Evolutionary conservation across 2,329 filamentous ascomycete genomes (phyloP), one percentile per base, ranked within the genome.

Genomic region (Epichloe sibirici): DNA sequence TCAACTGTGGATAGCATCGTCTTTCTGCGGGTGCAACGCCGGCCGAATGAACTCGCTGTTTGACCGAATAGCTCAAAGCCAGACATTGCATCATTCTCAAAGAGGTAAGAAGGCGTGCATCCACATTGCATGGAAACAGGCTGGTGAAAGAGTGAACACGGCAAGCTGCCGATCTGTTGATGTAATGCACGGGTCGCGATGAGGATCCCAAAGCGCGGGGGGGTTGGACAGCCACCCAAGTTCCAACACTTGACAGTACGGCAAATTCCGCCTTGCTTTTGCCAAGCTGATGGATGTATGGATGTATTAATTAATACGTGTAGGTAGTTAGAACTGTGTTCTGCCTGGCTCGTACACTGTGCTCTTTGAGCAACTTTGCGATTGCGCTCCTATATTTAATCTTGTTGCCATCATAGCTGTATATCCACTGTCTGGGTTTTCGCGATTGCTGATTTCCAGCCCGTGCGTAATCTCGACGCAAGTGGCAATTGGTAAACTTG

Each of bases 51-150:
- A 12, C 6, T 39, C 8, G 5, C 46, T 8, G 8, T 6, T 43
- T 34, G 39, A 45, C 4, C 13, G 11, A 40, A 40, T 12, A 48
- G 13, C 12, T 38, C 21, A 5, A 13, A 45, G 45, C 31, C 21
- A 45, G 42, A 43, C 34, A 42, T 53, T 40, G 49, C 47, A 46
- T 53, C 51, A 53, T 53, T 17, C 21, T 44, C 21, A 43, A 39
- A 25, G 7, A 21, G 42, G 21, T 23, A 51, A 23, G 43, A 34
- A 39, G 34, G 43, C 42, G 39, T 45, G 42, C 34, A 40, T 43
- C 38, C 40, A 25, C 42, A 51, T 8, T 39, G n/a, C 15, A 12
- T 25, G 13, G 15, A 48, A 38, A 37, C 31, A 25, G 23, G 45
- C 9, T 40, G n/a, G 12, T 9, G n/a, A 28, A 13, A 13, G 13